Base-by-base conservation (phyloP, 768 basidiomycete species). In the Russula sp. region DNA sequence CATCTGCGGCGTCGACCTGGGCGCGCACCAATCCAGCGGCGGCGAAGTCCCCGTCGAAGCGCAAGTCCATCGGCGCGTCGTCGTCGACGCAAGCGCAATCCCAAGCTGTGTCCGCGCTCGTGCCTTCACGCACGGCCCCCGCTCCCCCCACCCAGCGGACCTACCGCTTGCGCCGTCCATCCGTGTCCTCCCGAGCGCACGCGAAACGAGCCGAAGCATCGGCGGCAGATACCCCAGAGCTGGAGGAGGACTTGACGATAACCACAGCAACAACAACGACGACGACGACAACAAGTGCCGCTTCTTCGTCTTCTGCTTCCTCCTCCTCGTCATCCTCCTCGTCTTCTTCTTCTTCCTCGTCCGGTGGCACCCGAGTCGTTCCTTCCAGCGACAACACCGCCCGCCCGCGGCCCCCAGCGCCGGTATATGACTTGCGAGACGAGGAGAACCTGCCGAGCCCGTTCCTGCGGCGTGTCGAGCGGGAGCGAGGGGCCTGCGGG, bases 371-470 rank as follows among this genome's bases (percentile, higher is more conserved):
- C 36, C 50, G 25, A 62, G 55, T 41, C 25, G n/a, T 49, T 18
- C 49, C 52, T 2, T n/a, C 51, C 13, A 45, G 38, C 1, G 51
- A 46, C 14, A 18, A 34, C 2, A 39, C 7, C 3, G 6, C 32
- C 25, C 32, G 32, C 35, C 46, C 22, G 29, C 53, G 32, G 0
- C 16, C 18, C 1, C 36, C 58, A 8, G 43, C 54, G 35, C 64
- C 66, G 7, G 35, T 54, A 7, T 93, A 90, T 67, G 85, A 91
- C 70, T 67, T 87, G 10, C 77, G 77, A 0, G 89, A 93, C 69
- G 90, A 90, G 70, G 90, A 90, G 71, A 92, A 91, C 70, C 78
- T 93, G 0, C 91, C 90, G 0, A 90, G 88, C 69, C 91, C 90
- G 6, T 93, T 93, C 73, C 70, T 93, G 46, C 87, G 86, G 69